These are phyloP conservation scores for Oidium heveae DNA, from an alignment of 2,329 filamentous ascomycete species.

Conservation along the genomic window DNA sequence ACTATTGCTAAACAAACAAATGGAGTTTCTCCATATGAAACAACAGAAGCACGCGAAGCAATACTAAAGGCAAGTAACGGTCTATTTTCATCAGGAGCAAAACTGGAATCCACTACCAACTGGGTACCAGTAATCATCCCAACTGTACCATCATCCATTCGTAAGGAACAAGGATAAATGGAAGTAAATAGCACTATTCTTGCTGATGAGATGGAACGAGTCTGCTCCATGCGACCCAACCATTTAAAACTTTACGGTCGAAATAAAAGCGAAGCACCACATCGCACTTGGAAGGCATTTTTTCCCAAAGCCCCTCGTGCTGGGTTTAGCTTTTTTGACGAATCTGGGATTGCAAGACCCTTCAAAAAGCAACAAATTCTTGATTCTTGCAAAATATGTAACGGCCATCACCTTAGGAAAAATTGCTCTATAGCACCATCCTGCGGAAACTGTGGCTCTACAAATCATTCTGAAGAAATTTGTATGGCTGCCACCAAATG, in stretches of 20 bases:
- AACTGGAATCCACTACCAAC: neutral
- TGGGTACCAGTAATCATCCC: neutral
- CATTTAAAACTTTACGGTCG: neutral
- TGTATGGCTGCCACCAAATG: neutral
- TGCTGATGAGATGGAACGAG: neutral
- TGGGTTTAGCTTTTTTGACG: no score
- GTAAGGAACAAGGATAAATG: neutral
- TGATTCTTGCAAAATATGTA: no score
- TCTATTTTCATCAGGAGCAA: neutral
- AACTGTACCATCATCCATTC: neutral
- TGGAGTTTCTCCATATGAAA: no score
- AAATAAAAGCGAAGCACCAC: neutral
- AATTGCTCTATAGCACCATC: neutral
- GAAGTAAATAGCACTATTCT: neutral
- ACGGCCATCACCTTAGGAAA: no score
- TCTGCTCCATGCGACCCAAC: neutral
- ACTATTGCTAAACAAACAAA: no score
- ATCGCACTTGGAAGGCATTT: no score
- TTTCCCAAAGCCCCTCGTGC: no score
- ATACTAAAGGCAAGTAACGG: neutral
- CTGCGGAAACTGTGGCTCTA: neutral
- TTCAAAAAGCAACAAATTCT: no score
- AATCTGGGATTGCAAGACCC: no score
- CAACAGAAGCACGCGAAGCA: neutral
- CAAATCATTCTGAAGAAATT: neutral